These are phyloP conservation scores for Primulina eburnea DNA, from an alignment of 257 asterid genomes.

Conservation along the genomic window DNA sequence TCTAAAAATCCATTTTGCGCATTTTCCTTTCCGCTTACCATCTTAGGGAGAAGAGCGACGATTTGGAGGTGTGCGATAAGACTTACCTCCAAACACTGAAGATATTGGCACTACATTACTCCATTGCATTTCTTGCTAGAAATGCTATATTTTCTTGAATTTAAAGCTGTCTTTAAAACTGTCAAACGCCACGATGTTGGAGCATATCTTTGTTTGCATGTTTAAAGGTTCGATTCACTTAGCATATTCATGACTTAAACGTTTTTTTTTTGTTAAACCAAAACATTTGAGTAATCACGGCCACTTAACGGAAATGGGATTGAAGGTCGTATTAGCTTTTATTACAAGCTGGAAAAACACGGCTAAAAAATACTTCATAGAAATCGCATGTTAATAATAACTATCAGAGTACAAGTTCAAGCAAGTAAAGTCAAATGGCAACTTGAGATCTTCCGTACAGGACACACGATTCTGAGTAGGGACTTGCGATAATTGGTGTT, in stretches of 20 bases:
- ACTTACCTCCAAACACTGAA: no score
- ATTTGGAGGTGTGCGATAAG: slow-evolving; percentile 30
- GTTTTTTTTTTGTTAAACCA: not conserved
- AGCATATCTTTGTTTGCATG: not conserved
- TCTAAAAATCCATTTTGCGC: slow-evolving; percentile 52
- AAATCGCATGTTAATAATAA: no score
- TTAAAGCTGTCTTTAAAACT: not conserved
- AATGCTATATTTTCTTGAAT: not conserved
- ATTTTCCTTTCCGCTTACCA: slow-evolving; percentile 62
- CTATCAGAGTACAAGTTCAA: no score
- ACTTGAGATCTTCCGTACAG: no score
- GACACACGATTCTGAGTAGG: no score
- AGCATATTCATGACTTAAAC: not conserved
- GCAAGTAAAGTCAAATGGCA: no score
- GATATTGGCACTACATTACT: not conserved
- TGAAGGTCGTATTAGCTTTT: not conserved
- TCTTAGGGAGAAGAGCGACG: slow-evolving; percentile 38
- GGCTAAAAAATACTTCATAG: no score
- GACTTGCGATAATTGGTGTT: no score
- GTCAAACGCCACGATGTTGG: not conserved
- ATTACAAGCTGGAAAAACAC: not conserved
- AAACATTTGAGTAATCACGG: not conserved
- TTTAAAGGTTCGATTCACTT: not conserved
- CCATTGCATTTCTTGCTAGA: not conserved
- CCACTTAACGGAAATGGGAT: not conserved